A percentile compares a stretch with the other conserved stretches of the same genome.
Conservation (phyloP, 345 rosid genomes). For the Eucalyptus curtisii region DNA sequence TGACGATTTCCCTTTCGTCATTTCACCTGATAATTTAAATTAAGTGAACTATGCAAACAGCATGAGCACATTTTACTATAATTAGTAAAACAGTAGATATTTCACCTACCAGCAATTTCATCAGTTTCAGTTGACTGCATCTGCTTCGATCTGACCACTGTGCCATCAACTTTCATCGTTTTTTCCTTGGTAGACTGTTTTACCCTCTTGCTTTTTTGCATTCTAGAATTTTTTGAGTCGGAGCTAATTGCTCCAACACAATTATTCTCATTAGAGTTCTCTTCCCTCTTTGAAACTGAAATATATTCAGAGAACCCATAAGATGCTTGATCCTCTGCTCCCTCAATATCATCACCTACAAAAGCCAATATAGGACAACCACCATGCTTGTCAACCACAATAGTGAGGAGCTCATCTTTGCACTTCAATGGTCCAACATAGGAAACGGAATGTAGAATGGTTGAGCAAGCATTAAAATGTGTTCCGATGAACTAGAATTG, state of each 20-base stretch:
- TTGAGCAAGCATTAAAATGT: background rate
- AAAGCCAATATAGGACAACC: background rate
- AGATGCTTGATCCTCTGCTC: conserved; percentile 2
- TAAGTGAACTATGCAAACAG: background rate
- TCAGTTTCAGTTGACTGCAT: conserved; percentile 19
- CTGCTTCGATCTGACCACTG: conserved; percentile 6
- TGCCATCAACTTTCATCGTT: conserved; percentile 7
- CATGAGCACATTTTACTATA: background rate
- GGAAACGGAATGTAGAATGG: background rate
- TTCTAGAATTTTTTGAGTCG: conserved; percentile 18
- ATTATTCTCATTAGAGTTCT: conserved; percentile 2
- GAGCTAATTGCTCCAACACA: conserved; percentile 3
- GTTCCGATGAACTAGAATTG: background rate
- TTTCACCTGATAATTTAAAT: background rate
- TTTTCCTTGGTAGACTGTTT: conserved; percentile 14
- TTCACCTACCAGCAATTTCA: conserved; percentile 14
- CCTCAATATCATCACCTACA: background rate
- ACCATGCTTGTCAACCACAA: conserved; percentile 29
- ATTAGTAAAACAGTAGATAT: background rate
- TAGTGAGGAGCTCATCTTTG: background rate
- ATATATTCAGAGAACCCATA: conserved; percentile 9
- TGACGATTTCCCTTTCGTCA: conserved; percentile 16
- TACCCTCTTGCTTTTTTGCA: conserved; percentile 18
- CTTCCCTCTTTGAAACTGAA: conserved; percentile 9
- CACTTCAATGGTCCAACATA: background rate